phyloP scores from a whole-genome alignment of 192 early-diverging fungal species.

The Coemansia sp. region DNA sequence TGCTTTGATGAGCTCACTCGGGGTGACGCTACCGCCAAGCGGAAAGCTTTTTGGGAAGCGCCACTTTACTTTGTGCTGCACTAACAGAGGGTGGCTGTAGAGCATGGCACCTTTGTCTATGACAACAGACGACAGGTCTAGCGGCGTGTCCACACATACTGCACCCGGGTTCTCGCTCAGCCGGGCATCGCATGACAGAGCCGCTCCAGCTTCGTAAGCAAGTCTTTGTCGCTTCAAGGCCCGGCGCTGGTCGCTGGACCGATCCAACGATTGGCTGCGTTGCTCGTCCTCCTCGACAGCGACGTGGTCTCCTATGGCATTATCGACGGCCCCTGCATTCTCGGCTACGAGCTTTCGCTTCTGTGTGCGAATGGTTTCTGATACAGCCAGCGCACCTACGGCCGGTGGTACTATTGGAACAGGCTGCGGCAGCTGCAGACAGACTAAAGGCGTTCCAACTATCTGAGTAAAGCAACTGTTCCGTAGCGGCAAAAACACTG shows the following conservation, averaged over 20 bases:
- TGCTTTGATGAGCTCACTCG: slow-evolving; percentile 3
- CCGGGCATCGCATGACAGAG: too few relatives aligned
- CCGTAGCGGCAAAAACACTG: slow-evolving; percentile 31
- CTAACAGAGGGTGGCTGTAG: slow-evolving; percentile 14
- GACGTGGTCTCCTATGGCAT: not conserved
- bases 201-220: too few relatives aligned
- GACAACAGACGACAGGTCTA: slow-evolving; percentile 1
- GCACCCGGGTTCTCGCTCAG: not conserved
- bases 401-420: slow-evolving; percentile 3
- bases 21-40: slow-evolving; percentile 7
- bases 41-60: slow-evolving; percentile 16
- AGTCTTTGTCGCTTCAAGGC: too few relatives aligned
- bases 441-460: slow-evolving; percentile 24
- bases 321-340: not conserved
- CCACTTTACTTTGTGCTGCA: slow-evolving; percentile 14
- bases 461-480: slow-evolving; percentile 33
- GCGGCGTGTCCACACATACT: not conserved
- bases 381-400: not conserved
- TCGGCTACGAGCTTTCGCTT: slow-evolving; percentile 14
- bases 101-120: slow-evolving; percentile 22
- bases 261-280: too few relatives aligned
- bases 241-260: too few relatives aligned
- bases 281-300: not conserved
- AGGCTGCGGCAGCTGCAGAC: slow-evolving; percentile 1
- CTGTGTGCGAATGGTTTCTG: not conserved